Evolutionary conservation across 768 basidiomycete genomes (phyloP).

Genomic region (Boletales sp.): DNA sequence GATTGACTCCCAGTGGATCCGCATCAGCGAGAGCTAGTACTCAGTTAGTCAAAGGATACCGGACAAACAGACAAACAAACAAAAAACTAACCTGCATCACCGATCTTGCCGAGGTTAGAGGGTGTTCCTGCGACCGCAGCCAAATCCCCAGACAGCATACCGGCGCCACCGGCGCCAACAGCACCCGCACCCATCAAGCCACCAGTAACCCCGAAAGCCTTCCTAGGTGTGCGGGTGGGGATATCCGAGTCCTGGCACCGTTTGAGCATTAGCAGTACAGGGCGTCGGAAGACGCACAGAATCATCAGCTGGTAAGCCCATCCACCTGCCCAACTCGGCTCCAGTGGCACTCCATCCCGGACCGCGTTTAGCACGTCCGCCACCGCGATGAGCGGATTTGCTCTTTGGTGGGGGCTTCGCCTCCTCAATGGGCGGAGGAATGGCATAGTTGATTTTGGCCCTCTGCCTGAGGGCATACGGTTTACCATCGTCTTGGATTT

Average conservation of each 20-base stretch:
- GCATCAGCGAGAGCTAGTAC: constrained; percentile 81
- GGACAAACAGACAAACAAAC: constrained; percentile 6
- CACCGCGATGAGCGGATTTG: constrained; percentile 39
- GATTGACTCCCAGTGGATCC: constrained; percentile 91
- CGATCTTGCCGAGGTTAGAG: constrained; percentile 81
- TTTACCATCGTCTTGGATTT: constrained; percentile 37
- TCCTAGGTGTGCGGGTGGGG: constrained; percentile 64
- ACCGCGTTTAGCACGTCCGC: constrained; percentile 40
- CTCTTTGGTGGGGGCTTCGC: constrained; percentile 38
- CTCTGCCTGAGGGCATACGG: constrained; percentile 64
- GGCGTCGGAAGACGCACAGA: constrained; percentile 44
- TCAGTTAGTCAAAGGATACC: constrained; percentile 10
- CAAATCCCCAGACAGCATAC: constrained; percentile 57
- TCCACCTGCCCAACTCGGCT: constrained; percentile 72
- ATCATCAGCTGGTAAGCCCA: constrained; percentile 70
- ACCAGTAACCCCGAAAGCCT: constrained; percentile 52
- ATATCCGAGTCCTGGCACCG: constrained; percentile 63
- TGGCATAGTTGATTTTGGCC: constrained; percentile 68
- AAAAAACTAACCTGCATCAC: constrained; percentile 58
- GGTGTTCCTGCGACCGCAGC: constrained; percentile 71
- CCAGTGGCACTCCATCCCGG: constrained; percentile 79
- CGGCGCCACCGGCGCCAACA: constrained; percentile 47
- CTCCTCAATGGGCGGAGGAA: constrained; percentile 79
- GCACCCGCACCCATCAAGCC: constrained; percentile 49
- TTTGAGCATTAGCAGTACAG: constrained; percentile 1